phyloP scores from a whole-genome alignment of 2,329 filamentous ascomycete species.

The Alternaria consortialis region DNA sequence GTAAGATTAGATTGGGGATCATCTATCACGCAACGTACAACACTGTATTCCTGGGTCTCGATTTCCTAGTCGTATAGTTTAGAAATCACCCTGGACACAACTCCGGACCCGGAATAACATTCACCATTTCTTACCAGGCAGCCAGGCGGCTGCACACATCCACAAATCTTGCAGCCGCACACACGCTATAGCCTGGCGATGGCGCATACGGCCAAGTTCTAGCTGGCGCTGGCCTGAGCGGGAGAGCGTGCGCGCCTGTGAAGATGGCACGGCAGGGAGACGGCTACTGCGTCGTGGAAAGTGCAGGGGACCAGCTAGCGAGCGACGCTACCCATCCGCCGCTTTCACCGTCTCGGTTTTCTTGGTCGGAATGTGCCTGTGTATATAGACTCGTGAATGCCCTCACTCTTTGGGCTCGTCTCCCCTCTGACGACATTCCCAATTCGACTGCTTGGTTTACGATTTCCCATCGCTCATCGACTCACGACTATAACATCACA shows the following conservation, averaged over 20 bases:
- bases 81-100: not conserved
- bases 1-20: not conserved
- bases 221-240: slow-evolving; percentile 19
- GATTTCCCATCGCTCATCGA: not conserved
- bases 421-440: slow-evolving; percentile 25
- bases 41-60: slow-evolving; percentile 1
- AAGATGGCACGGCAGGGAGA: slow-evolving; percentile 34
- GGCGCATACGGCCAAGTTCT: slow-evolving; percentile 12
- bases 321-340: slow-evolving; percentile 30
- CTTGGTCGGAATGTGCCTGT: slow-evolving; percentile 16
- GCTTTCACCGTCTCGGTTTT: slow-evolving; percentile 40
- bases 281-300: slow-evolving; percentile 21
- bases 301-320: slow-evolving; percentile 28
- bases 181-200: slow-evolving; percentile 15
- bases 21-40: not conserved
- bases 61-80: not conserved
- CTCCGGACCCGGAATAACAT: not conserved
- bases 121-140: not conserved
- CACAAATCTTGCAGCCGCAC: slow-evolving; percentile 12
- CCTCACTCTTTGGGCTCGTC: slow-evolving; percentile 28
- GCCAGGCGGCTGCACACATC: slow-evolving; percentile 6
- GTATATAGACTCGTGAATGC: slow-evolving; percentile 36
- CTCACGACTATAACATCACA: not conserved
- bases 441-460: slow-evolving; percentile 13
- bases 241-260: slow-evolving; percentile 11